A percentile compares a stretch with the other conserved stretches of the same genome.
These are phyloP conservation scores for Tulasnella sp. DNA, from an alignment of 768 basidiomycete genomes.

Conservation along the genomic window DNA sequence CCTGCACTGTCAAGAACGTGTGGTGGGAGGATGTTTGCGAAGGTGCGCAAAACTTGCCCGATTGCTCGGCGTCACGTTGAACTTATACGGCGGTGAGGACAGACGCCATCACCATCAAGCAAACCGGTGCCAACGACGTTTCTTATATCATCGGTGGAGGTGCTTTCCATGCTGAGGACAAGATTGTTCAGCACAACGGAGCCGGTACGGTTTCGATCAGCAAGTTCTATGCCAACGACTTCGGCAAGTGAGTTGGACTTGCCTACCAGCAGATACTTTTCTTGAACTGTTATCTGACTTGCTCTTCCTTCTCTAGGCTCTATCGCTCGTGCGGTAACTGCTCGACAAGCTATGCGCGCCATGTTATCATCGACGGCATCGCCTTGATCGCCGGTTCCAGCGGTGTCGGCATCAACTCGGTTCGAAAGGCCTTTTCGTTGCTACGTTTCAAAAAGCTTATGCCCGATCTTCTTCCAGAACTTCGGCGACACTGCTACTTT, in stretches of 20 bases:
- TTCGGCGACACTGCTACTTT: conserved; percentile 21
- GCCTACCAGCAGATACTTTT: neutral
- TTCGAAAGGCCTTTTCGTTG: neutral
- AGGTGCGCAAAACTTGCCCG: conserved; percentile 14
- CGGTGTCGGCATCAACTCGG: conserved; percentile 20
- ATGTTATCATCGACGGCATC: conserved; percentile 5
- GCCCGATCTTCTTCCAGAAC: neutral
- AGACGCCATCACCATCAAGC: conserved; percentile 24
- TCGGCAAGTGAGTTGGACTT: conserved; percentile 19
- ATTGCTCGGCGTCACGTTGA: neutral
- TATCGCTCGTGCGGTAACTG: conserved; percentile 1
- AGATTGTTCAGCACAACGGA: conserved; percentile 34
- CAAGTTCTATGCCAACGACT: conserved; percentile 22
- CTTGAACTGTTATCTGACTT: neutral
- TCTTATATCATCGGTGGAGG: conserved; percentile 35
- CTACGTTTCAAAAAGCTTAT: neutral
- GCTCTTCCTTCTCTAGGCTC: neutral
- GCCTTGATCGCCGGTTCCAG: conserved; percentile 3
- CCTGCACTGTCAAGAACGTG: conserved; percentile 7
- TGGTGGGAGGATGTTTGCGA: conserved; percentile 36
- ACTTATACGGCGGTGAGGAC: neutral
- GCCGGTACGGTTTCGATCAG: conserved; percentile 21
- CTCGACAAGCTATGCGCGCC: neutral
- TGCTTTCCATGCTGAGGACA: conserved; percentile 31
- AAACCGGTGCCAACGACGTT: conserved; percentile 14